Percentiles rank a stretch among this genome's conserved stretches.
These are phyloP conservation scores for Fusarium nurragi DNA, from an alignment of 2,329 filamentous ascomycete genomes.

Conservation along the genomic window DNA sequence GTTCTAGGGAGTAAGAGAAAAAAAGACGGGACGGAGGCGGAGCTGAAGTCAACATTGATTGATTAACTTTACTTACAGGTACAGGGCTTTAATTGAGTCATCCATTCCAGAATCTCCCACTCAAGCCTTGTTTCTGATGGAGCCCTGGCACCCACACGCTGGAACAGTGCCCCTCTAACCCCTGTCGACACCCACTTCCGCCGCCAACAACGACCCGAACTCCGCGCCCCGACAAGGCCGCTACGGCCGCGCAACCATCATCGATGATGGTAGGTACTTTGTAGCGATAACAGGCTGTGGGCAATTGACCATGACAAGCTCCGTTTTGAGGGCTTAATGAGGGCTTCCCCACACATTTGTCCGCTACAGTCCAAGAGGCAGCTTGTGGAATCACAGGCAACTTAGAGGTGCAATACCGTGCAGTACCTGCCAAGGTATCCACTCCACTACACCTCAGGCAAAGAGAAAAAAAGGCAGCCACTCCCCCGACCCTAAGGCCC, in stretches of 20 bases:
- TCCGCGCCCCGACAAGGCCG: constrained; percentile 37
- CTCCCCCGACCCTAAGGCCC: constrained; percentile 39
- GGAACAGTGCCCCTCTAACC: constrained; percentile 18
- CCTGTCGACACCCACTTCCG: constrained; percentile 38
- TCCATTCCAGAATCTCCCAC: constrained; percentile 36
- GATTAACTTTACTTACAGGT: constrained; percentile 10
- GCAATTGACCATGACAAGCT: constrained; percentile 7
- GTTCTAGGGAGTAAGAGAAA: constrained; percentile 33
- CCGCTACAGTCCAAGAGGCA: background rate
- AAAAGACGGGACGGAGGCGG: constrained; percentile 20
- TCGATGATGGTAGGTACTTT: constrained; percentile 20
- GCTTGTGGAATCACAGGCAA: too few species aligned
- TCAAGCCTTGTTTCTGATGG: constrained; percentile 26
- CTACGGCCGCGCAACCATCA: constrained; percentile 28
- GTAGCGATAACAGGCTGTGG: constrained; percentile 18
- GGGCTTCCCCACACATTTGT: constrained; percentile 31
- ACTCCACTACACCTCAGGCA: constrained; percentile 41
- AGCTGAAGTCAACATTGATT: background rate
- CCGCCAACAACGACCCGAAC: constrained; percentile 32
- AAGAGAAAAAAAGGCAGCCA: constrained; percentile 46
- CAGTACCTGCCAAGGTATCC: constrained; percentile 24
- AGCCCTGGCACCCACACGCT: constrained; percentile 30
- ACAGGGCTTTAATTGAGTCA: constrained; percentile 38
- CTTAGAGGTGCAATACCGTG: background rate
- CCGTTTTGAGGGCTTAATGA: constrained; percentile 18